Evolutionary conservation across 1,139 yeast genomes (phyloP), one percentile per base, ranked within the genome.

Genomic region (Blastobotrys arbuscula): DNA sequence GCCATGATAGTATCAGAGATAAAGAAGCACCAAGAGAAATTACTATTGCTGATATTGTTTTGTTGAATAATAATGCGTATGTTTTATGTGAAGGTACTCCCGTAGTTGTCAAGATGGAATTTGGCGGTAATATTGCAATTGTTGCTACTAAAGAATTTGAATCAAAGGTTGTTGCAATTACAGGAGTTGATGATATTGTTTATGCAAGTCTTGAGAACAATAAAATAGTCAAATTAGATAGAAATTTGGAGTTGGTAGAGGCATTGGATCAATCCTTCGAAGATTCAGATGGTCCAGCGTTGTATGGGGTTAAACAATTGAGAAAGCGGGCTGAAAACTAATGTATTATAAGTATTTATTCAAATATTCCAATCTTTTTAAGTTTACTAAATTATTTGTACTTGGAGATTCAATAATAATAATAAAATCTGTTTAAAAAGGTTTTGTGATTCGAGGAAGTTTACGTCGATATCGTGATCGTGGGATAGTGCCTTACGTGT

Each of bases 271-370:
- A 36, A 36, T 28, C 12, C 10, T 28, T 28, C 13, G 31, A 28
- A 28, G 10, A 12, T 9, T 12, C 31, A 12, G 12, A 28, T 28
- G 31, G 31, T 5, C 38, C 38, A 18, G 13, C 26, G 6, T 23
- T 36, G 16, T 84, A 83, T 64, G 75, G 75, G 47, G 73, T 80
- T 34, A 75, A 77, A 52, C 75, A 80, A 39, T 73, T 88, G 58
- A 81, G 95, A 62, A 88, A 88, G 69, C 81, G 95, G 66, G 84
- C 94, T 55, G 96, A 87, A 62, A 88, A 84, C 60, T 77, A 60
- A 43, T n/a, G n/a, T n/a, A n/a, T n/a, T n/a, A n/a, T n/a, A n/a
- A n/a, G 31, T 28, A 28, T 28, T 28, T 28, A 28, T 28, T 28
- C 31, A 9, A 13, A 28, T 28, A 28, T 28, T 13, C 12, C n/a